Evolutionary conservation across 192 early-diverging fungal species (phyloP).

Genomic region (Dissophora ornata): DNA sequence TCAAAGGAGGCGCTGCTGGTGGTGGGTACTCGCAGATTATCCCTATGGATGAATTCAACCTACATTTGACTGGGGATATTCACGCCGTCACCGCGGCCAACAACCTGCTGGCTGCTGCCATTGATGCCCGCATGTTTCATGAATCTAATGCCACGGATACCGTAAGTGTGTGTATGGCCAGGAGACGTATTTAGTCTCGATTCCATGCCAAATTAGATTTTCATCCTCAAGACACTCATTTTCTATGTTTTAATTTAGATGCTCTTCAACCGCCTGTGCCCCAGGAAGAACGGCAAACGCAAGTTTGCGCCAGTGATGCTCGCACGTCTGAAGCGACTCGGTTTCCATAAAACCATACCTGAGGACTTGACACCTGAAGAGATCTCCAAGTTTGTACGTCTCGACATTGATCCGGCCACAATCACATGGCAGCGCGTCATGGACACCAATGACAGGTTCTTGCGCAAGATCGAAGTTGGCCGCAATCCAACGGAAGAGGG

Average conservation of each 20-base stretch:
- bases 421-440: conserved; percentile 98
- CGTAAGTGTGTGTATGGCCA: too few relatives aligned
- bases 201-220: too few relatives aligned
- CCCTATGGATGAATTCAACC: conserved; percentile 99
- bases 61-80: conserved; percentile 99
- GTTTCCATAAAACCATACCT: conserved; percentile 86
- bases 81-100: conserved; percentile 98
- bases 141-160: conserved; percentile 84
- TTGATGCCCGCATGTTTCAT: conserved; percentile 98
- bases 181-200: too few relatives aligned
- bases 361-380: conserved; percentile 84
- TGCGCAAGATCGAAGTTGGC: conserved; percentile 92
- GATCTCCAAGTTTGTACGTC: conserved; percentile 79
- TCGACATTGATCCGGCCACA: conserved; percentile 94
- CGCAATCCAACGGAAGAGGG: conserved; percentile 90
- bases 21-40: conserved; percentile 99
- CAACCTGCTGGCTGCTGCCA: conserved; percentile 95
- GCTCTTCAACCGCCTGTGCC: conserved; percentile 90
- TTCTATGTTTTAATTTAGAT: conserved; percentile 59
- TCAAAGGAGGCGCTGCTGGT: conserved; percentile 98
- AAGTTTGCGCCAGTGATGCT: conserved; percentile 88
- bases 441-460: conserved; percentile 96
- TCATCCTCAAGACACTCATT: too few relatives aligned
- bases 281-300: conserved; percentile 86
- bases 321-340: conserved; percentile 80